Percentiles rank a stretch among this genome's conserved stretches.
Evolutionary conservation across 129 eudicot species (phyloP).

Genomic region (Flaveria trinervia): DNA sequence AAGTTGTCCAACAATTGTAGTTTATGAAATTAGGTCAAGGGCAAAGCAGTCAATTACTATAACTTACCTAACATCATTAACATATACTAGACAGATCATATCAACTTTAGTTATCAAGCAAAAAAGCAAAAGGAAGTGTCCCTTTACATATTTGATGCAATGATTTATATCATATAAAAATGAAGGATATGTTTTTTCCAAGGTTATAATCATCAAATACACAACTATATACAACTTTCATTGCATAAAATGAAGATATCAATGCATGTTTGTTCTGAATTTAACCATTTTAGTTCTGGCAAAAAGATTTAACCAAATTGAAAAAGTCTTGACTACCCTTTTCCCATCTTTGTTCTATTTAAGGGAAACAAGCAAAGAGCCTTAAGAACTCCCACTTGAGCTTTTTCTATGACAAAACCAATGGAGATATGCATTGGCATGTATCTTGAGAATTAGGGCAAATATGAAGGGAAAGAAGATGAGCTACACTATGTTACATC

Average conservation of each 20-base stretch:
- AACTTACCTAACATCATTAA: conserved; percentile 27
- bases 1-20: neutral
- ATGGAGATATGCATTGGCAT: conserved; percentile 24
- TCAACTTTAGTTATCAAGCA: conserved; percentile 30
- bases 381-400: conserved; percentile 37
- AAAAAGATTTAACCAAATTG: conserved; percentile 7
- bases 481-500: conserved; percentile 26
- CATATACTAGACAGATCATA: conserved; percentile 21
- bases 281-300: conserved; percentile 14
- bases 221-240: neutral
- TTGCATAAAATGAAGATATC: neutral
- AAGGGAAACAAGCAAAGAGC: conserved; percentile 35
- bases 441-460: conserved; percentile 38
- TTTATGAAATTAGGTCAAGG: conserved; percentile 32
- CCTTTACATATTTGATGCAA: conserved; percentile 45
- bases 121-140: conserved; percentile 34
- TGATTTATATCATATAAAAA: conserved; percentile 21
- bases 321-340: conserved; percentile 38
- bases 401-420: conserved; percentile 31
- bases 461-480: conserved; percentile 45
- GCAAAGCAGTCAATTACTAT: conserved; percentile 19
- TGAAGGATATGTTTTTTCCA: conserved; percentile 18
- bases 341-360: conserved; percentile 32
- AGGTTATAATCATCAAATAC: conserved; percentile 5
- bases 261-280: conserved; percentile 2